Conservation (phyloP, 345 rosid genomes). For the Limnanthes douglasii region DNA sequence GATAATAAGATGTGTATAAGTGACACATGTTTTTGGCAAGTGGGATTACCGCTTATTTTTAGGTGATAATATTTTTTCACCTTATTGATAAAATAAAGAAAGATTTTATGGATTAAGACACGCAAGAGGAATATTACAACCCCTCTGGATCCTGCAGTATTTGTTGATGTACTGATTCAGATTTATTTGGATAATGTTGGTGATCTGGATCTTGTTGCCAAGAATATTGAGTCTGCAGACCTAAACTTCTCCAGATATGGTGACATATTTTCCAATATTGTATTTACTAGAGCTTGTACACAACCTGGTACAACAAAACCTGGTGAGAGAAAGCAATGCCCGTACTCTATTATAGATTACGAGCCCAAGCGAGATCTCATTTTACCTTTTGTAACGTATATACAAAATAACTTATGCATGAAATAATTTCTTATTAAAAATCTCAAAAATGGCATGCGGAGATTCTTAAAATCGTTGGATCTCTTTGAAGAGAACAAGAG, state of each 20-base stretch:
- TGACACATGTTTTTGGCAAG: no score
- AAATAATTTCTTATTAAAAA: slow-evolving; percentile 72
- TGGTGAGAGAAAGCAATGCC: slow-evolving; percentile 77
- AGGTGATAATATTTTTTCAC: no score
- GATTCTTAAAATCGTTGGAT: slow-evolving; percentile 69
- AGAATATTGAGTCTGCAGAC: no score
- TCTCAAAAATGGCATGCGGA: slow-evolving; percentile 74
- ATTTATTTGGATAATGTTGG: slow-evolving; percentile 79
- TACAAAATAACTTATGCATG: slow-evolving; percentile 59
- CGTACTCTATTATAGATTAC: slow-evolving; percentile 57
- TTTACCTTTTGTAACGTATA: slow-evolving; percentile 55
- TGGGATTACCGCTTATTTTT: no score
- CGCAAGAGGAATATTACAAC: slow-evolving; percentile 85
- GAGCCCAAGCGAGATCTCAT: slow-evolving; percentile 50
- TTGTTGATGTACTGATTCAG: slow-evolving; percentile 89
- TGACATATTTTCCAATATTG: no score
- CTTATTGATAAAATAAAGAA: no score
- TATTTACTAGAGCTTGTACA: slow-evolving; percentile 72
- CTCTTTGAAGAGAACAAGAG: slow-evolving; percentile 80
- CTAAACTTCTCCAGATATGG: no score
- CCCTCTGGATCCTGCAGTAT: slow-evolving; percentile 79
- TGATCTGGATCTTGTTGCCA: no score
- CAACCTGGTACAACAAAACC: slow-evolving; percentile 75
- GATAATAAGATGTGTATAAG: no score
- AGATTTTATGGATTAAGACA: slow-evolving; percentile 98